These are phyloP conservation scores for Trichosporon coremiiforme DNA, from an alignment of 1,284 basidiomycete species.

Conservation along the genomic window DNA sequence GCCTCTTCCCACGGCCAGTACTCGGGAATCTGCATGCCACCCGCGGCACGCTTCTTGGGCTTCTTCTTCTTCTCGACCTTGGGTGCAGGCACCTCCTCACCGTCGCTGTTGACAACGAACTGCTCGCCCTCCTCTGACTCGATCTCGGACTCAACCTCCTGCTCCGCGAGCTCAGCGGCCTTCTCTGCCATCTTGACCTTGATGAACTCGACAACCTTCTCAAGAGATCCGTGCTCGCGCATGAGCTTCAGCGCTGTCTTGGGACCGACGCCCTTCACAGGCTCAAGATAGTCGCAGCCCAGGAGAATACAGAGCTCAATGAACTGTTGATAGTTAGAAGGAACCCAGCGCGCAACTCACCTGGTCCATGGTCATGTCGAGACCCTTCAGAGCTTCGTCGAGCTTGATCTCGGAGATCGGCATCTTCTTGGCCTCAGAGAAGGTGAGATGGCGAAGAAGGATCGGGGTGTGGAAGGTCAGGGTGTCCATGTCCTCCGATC, in stretches of 20 bases:
- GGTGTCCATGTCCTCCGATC: constrained; percentile 99
- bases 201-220: constrained; percentile 76
- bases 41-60: constrained; percentile 60
- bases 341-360: constrained; percentile 57
- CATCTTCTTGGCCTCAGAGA: constrained; percentile 95
- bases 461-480: constrained; percentile 92
- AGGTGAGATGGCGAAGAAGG: constrained; percentile 92
- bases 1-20: constrained; percentile 97
- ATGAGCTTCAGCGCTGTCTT: constrained; percentile 92
- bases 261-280: constrained; percentile 62
- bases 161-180: constrained; percentile 49
- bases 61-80: constrained; percentile 45
- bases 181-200: constrained; percentile 69
- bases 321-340: constrained; percentile 64
- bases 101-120: constrained; percentile 37
- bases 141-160: constrained; percentile 39
- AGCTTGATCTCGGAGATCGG: constrained; percentile 95
- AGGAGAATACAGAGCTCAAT: constrained; percentile 95
- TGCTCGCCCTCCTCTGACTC: constrained; percentile 50
- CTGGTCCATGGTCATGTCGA: constrained; percentile 89
- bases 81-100: constrained; percentile 42
- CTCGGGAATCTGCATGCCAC: constrained; percentile 79
- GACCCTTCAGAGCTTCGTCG: constrained; percentile 76
- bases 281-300: constrained; percentile 92
- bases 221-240: constrained; percentile 76